phyloP scores from a whole-genome alignment of 208 protist species.

The Leishmania braziliensis region DNA sequence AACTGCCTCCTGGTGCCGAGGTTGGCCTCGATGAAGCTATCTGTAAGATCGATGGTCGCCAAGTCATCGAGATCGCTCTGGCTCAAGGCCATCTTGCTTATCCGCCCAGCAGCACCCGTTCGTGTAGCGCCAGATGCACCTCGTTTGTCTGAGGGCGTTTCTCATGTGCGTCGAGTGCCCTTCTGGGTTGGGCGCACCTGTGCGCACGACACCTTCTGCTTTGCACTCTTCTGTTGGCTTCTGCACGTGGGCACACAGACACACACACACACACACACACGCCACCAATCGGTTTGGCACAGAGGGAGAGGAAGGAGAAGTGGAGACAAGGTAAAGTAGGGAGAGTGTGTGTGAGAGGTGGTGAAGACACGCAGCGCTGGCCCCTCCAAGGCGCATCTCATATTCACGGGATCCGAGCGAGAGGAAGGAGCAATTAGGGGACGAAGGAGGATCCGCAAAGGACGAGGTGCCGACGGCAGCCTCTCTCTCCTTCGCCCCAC shows the following conservation, averaged over 20 bases:
- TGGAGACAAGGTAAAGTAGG: background rate
- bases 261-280: background rate
- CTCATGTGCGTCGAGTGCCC: background rate
- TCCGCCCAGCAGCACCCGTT: background rate
- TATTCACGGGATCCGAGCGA: background rate
- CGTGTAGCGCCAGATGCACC: background rate
- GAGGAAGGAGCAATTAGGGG: background rate
- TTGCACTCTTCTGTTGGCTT: background rate
- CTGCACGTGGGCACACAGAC: background rate
- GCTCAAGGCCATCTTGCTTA: constrained; percentile 20
- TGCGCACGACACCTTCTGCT: background rate
- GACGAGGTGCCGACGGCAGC: background rate
- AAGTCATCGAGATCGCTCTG: constrained; percentile 65
- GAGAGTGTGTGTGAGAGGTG: background rate
- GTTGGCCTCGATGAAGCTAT: constrained; percentile 56
- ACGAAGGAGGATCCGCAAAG: background rate
- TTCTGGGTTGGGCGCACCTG: background rate
- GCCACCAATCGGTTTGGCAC: background rate
- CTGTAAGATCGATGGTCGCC: constrained; percentile 52
- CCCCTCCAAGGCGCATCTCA: background rate
- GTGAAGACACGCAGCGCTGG: background rate
- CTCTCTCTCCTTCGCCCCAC: background rate
- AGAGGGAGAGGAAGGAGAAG: background rate
- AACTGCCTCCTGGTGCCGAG: constrained; percentile 31
- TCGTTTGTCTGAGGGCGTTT: background rate